These are phyloP conservation scores for Ricinus communis DNA, from an alignment of 345 rosid species.

Conservation along the genomic window DNA sequence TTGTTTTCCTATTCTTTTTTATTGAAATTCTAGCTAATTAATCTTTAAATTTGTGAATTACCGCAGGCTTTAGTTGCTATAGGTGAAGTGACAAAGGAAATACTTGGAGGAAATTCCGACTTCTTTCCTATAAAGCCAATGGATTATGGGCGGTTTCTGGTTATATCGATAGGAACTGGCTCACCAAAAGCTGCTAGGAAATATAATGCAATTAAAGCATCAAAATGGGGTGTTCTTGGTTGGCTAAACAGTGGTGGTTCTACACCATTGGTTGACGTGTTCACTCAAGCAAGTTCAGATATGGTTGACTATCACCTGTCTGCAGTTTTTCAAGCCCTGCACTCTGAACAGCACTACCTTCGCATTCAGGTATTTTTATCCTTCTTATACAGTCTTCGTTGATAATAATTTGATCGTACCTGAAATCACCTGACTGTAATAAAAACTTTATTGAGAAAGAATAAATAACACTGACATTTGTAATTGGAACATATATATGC, in stretches of 20 bases:
- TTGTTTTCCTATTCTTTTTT: no score
- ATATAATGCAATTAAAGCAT: conserved; percentile 7
- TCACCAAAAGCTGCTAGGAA: conserved; percentile 8
- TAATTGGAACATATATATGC: background rate
- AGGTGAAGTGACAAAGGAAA: conserved; percentile 31
- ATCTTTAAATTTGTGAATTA: background rate
- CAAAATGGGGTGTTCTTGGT: conserved; percentile 21
- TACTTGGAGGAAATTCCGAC: conserved; percentile 1
- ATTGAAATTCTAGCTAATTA: no score
- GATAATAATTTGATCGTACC: no score
- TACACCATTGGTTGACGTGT: conserved; percentile 16
- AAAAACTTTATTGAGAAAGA: no score
- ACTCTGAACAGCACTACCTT: conserved; percentile 19
- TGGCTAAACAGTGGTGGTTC: conserved; percentile 14
- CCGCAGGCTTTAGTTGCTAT: conserved; percentile 45
- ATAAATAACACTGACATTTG: no score
- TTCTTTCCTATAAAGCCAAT: conserved; percentile 13
- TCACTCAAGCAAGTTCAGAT: conserved; percentile 21
- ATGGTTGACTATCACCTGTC: conserved; percentile 23
- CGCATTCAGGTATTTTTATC: conserved; percentile 12
- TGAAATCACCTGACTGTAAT: no score
- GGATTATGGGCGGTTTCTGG: conserved; percentile 14
- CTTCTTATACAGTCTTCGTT: no score
- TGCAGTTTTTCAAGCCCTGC: conserved; percentile 18
- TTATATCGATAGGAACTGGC: conserved; percentile 25